Conservation (phyloP, 1,139 yeast species). For the Candida tropicalis region DNA sequence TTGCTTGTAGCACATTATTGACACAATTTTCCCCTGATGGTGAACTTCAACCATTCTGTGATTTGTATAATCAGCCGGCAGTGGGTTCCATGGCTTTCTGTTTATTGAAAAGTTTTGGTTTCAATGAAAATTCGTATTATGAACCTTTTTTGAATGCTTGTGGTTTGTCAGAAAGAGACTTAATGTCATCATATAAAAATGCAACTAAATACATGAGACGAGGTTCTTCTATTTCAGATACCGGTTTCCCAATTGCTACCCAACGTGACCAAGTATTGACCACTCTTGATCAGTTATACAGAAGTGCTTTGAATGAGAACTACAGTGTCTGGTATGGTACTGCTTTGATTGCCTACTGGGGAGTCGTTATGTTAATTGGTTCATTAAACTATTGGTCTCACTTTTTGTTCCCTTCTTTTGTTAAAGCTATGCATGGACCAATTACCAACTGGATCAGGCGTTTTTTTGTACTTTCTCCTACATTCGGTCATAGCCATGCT, state of each 20-base stretch:
- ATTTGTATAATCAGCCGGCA: conserved; percentile 32
- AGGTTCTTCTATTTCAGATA: conserved; percentile 9
- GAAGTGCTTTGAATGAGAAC: conserved; percentile 9
- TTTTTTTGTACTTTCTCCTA: conserved; percentile 16
- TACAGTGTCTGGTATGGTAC: conserved; percentile 18
- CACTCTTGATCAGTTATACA: conserved; percentile 2
- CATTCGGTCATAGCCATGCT: conserved; percentile 14
- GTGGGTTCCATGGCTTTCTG: conserved; percentile 40
- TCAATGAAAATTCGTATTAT: conserved; percentile 18
- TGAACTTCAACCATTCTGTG: conserved; percentile 20
- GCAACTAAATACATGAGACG: conserved; percentile 27
- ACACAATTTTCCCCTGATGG: conserved; percentile 6
- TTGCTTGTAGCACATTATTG: conserved; percentile 11
- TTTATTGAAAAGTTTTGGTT: conserved; percentile 20
- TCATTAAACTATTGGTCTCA: conserved; percentile 23
- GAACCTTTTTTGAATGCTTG: conserved; percentile 26
- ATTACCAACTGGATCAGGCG: conserved; percentile 15
- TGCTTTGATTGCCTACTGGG: conserved; percentile 25
- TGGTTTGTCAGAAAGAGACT: conserved; percentile 22
- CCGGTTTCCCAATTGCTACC: conserved; percentile 35
- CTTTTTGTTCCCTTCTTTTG: conserved; percentile 19
- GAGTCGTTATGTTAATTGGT: conserved; percentile 21
- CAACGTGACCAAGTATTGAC: conserved; percentile 15
- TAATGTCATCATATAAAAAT: conserved; percentile 27
- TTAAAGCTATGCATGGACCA: conserved; percentile 12